phyloP scores from a whole-genome alignment of 345 rosid species.

The Carallia brachiata region DNA sequence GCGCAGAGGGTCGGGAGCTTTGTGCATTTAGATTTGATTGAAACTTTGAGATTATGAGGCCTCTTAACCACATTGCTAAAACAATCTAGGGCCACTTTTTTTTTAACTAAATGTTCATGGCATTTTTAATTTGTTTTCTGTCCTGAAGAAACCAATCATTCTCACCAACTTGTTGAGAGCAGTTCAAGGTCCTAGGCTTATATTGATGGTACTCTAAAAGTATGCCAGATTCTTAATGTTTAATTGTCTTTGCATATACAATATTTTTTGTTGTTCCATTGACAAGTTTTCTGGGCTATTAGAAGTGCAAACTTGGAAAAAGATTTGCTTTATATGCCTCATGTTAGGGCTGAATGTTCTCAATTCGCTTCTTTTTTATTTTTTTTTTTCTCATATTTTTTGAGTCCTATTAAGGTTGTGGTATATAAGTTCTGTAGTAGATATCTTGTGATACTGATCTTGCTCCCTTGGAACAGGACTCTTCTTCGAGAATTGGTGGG shows the following conservation, averaged over 20 bases:
- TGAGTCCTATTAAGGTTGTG: no score
- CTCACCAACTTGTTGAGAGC: slow-evolving; percentile 22
- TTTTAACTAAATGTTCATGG: slow-evolving; percentile 9
- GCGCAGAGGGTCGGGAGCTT: background rate
- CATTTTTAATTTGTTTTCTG: slow-evolving; percentile 1
- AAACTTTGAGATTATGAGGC: background rate
- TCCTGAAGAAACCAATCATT: slow-evolving; percentile 43
- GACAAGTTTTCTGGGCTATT: background rate
- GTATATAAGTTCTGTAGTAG: no score
- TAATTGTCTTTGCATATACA: background rate
- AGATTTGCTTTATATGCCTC: no score
- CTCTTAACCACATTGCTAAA: slow-evolving; percentile 15
- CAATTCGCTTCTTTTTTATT: no score
- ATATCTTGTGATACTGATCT: no score
- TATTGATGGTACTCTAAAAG: slow-evolving; percentile 31
- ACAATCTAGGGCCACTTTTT: slow-evolving; percentile 3
- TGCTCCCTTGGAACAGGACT: no score
- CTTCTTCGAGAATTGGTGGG: no score
- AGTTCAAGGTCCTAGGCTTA: slow-evolving; percentile 29
- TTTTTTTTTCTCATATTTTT: no score
- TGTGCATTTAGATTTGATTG: slow-evolving; percentile 2
- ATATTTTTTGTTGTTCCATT: background rate
- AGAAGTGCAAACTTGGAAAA: background rate
- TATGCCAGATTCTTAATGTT: slow-evolving; percentile 6
- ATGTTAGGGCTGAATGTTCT: no score